A percentile compares a stretch with the other conserved stretches of the same genome.
Evolutionary conservation across 768 basidiomycete species (phyloP).

Genomic region (Kwoniella europaea): DNA sequence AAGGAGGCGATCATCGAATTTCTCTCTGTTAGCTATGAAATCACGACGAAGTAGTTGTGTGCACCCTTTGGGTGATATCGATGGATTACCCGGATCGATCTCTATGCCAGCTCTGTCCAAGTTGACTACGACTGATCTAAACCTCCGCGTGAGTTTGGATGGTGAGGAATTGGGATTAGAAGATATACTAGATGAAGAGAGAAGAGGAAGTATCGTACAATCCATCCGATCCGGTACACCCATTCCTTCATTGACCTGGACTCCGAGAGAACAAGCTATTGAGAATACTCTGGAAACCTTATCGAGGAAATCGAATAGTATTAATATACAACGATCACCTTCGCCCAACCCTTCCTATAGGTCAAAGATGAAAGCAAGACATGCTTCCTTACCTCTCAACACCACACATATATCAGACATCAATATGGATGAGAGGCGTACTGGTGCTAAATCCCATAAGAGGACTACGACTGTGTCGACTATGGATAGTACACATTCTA

Average conservation of each 20-base stretch:
- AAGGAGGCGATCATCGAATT: not conserved
- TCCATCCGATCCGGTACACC: not conserved
- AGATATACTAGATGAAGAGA: conserved; percentile 22
- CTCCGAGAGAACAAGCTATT: conserved; percentile 10
- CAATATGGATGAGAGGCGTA: not conserved
- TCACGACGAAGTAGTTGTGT: conserved; percentile 5
- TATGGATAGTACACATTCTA: conserved; percentile 1
- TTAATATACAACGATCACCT: not conserved
- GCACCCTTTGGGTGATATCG: not conserved
- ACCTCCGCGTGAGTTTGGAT: conserved; percentile 4
- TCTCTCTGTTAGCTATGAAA: not conserved
- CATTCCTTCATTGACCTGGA: not conserved
- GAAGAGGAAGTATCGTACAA: conserved; percentile 20
- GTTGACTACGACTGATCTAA: conserved; percentile 6
- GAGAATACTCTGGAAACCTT: conserved; percentile 7
- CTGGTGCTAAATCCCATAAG: not conserved
- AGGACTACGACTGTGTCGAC: conserved; percentile 1
- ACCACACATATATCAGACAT: not conserved
- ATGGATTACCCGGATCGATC: conserved; percentile 3
- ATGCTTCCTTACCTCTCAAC: conserved; percentile 6
- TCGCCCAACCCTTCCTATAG: not conserved
- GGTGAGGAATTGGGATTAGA: conserved; percentile 18
- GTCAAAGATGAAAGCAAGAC: conserved; percentile 11
- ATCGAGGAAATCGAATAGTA: not conserved
- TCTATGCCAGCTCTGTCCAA: conserved; percentile 15